Percentiles rank a stretch among this genome's conserved stretches.
These are phyloP conservation scores for Penicillium turbatum DNA, from an alignment of 495 filamentous ascomycete species.

Conservation along the genomic window DNA sequence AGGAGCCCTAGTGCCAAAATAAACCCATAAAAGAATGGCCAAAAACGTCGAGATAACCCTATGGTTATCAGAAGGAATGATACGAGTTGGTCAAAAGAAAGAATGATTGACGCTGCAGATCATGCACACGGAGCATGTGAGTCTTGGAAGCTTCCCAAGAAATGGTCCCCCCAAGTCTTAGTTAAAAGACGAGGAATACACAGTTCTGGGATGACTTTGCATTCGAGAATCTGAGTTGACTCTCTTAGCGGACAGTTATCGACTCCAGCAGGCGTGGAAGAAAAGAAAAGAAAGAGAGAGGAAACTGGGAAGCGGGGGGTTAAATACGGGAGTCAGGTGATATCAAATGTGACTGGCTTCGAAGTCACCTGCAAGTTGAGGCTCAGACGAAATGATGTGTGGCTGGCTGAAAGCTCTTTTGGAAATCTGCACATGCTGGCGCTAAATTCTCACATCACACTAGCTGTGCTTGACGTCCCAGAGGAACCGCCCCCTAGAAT, in stretches of 20 bases:
- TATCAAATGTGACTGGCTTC: conserved; percentile 14
- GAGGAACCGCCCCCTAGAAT: too few relatives aligned
- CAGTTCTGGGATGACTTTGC: conserved; percentile 26
- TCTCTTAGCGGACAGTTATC: conserved; percentile 31
- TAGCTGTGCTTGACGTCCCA: neutral
- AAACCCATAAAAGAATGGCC: conserved; percentile 8
- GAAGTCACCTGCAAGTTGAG: conserved; percentile 3
- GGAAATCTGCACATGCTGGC: conserved; percentile 1
- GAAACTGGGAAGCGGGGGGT: conserved; percentile 27
- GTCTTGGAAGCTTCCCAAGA: conserved; percentile 35
- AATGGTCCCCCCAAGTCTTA: conserved; percentile 21
- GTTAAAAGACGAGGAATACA: conserved; percentile 22
- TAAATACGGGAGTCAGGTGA: conserved; percentile 28
- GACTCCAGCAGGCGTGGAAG: conserved; percentile 39
- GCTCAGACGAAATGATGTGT: neutral
- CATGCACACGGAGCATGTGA: conserved; percentile 34
- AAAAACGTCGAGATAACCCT: conserved; percentile 24
- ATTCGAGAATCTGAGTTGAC: conserved; percentile 26
- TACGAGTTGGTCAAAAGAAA: conserved; percentile 34
- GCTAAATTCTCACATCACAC: conserved; percentile 10
- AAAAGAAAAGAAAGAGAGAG: conserved; percentile 11
- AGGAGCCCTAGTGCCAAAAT: neutral
- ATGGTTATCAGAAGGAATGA: conserved; percentile 33
- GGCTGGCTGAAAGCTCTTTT: neutral
- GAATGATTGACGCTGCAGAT: conserved; percentile 35